These are phyloP conservation scores for Chlorella sp. DNA, from an alignment of 139 green algal species.

Conservation along the genomic window DNA sequence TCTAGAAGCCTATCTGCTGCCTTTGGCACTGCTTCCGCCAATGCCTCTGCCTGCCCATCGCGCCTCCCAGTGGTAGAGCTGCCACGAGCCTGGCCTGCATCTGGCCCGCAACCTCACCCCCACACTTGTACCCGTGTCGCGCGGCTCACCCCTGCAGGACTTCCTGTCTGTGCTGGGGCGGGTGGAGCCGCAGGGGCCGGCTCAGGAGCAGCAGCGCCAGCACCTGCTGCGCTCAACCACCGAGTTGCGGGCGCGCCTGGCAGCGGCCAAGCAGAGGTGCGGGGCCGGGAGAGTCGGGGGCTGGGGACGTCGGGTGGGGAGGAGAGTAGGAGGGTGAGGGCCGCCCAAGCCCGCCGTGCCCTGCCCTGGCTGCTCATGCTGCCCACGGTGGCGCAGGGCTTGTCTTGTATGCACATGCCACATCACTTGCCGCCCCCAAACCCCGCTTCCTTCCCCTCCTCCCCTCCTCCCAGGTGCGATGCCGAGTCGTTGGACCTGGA, in stretches of 20 bases:
- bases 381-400: no score
- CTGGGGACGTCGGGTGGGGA: no score
- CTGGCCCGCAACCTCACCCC: no score
- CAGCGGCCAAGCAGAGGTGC: constrained; percentile 7
- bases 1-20: not conserved
- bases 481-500: not conserved
- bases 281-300: no score
- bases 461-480: not conserved
- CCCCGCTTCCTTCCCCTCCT: not conserved
- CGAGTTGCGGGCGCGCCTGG: constrained; percentile 7
- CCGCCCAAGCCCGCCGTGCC: no score
- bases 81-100: no score
- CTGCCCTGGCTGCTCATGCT: no score
- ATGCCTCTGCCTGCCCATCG: not conserved
- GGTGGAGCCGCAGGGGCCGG: not conserved
- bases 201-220: not conserved
- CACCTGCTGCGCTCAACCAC: not conserved
- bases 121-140: no score
- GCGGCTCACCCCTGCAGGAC: constrained; percentile 13
- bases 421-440: not conserved
- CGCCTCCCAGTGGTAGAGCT: not conserved
- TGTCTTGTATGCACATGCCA: no score
- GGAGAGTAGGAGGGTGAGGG: no score
- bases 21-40: not conserved
- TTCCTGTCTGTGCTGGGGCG: constrained; percentile 42